Evolutionary conservation across 1,284 basidiomycete genomes (phyloP), one percentile per base, ranked within the genome.

Genomic region (Boletus mariae): DNA sequence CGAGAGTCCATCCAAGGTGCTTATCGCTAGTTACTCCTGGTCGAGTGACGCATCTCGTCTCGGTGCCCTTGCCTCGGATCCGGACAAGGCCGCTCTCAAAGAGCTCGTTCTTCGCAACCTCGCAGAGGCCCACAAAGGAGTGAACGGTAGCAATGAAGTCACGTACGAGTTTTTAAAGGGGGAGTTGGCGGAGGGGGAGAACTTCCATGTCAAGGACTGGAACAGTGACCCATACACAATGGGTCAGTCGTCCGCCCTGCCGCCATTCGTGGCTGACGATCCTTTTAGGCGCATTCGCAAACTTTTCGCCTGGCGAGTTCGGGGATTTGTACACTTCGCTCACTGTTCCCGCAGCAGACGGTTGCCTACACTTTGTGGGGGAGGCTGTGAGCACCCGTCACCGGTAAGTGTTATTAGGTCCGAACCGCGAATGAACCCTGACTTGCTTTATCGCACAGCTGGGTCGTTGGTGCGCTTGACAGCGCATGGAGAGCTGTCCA

Each of bases 391-490:
- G 61, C 45, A 62, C 54, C 15, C 58, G 55, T 37, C 61, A 62
- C 20, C 53, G 35, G 60, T 64, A 28, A 56, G 60, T 61, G 20
- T 10, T 20, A n/a, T 17, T 31, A 17, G 43, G 13, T 28, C 28
- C 9, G 28, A 9, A 7, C n/a, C 3, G 26, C 17, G 26, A 25
- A 29, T 17, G 13, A 20, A 45, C 10, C 5, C 43, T 20, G 11
- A 28, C 34, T 35, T 11, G 5, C 5, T 20, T 20, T 15, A 20
- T 45, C n/a, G 6, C 23, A 23, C 12, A 45, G 44, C 20, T 65
- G 63, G 63, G 53, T 61, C 2, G 63, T 64, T 26, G 61, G 61
- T 13, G 61, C 61, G 5, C 55, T 64, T 13, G 20, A 20, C 20
- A 20, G 20, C 20, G 20, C 20, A 20, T 20, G 20, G 59, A 65